Evolutionary conservation across 768 basidiomycete species (phyloP).

Genomic region (Nidularia pulvinata): DNA sequence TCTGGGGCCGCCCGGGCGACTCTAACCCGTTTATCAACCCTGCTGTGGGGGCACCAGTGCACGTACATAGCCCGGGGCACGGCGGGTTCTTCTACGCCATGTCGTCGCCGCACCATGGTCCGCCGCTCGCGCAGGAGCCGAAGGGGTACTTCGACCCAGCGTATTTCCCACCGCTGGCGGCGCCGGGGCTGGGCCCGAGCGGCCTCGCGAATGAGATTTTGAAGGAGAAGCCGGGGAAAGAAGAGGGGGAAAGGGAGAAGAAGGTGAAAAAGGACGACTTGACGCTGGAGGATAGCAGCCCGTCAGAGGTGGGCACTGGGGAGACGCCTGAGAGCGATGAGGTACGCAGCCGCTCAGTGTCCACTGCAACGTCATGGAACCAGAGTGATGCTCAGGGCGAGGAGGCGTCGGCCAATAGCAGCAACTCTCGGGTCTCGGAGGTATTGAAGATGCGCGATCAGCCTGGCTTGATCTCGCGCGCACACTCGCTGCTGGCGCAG

Average conservation of each 20-base stretch:
- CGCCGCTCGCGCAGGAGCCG: conserved; percentile 23
- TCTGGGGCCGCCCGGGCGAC: conserved; percentile 63
- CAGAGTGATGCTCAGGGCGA: neutral
- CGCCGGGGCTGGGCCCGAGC: conserved; percentile 11
- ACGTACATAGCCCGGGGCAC: conserved; percentile 8
- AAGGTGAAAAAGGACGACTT: neutral
- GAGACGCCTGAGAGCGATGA: neutral
- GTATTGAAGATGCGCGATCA: neutral
- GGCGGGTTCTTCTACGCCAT: conserved; percentile 22
- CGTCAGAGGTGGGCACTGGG: neutral
- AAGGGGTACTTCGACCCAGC: conserved; percentile 43
- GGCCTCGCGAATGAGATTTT: conserved; percentile 32
- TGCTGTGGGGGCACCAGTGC: conserved; percentile 46
- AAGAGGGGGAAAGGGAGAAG: neutral
- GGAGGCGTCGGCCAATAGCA: neutral
- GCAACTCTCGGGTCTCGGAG: neutral
- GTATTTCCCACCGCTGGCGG: conserved; percentile 30
- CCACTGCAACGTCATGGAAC: neutral
- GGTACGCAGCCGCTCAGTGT: neutral
- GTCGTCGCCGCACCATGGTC: conserved; percentile 17
- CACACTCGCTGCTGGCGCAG: neutral
- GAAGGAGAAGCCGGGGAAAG: conserved; percentile 9
- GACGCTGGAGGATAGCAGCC: neutral
- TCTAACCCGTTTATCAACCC: conserved; percentile 42
- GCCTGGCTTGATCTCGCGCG: neutral